Conservation (phyloP, 768 basidiomycete species). For the Mycena vulgaris region DNA sequence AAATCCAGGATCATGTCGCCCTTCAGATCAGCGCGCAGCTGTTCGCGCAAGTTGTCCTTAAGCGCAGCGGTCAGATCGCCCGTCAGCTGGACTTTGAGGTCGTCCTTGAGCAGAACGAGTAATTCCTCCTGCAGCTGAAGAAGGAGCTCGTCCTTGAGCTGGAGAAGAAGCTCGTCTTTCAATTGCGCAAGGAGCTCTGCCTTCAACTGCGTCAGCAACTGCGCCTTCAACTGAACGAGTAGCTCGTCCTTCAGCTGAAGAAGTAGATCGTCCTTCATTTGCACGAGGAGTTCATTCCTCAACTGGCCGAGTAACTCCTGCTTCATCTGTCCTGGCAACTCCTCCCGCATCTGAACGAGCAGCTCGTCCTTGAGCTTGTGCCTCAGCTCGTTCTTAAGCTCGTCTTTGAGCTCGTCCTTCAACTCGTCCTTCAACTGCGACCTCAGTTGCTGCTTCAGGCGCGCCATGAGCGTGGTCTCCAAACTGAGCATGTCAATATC, state of each 20-base stretch:
- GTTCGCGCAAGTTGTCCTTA: conserved; percentile 27
- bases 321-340: conserved; percentile 30
- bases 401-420: conserved; percentile 22
- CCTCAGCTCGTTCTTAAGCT: conserved; percentile 20
- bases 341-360: conserved; percentile 17
- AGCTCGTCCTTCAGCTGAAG: conserved; percentile 29
- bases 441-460: conserved; percentile 25
- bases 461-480: conserved; percentile 24
- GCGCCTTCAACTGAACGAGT: conserved; percentile 17
- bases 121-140: conserved; percentile 23
- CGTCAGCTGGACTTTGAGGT: conserved; percentile 27
- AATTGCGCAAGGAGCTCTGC: conserved; percentile 24
- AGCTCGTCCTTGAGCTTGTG: conserved; percentile 20
- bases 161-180: conserved; percentile 31
- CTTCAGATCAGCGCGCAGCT: conserved; percentile 37
- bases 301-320: conserved; percentile 27
- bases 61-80: conserved; percentile 32
- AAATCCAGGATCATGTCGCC: conserved; percentile 32
- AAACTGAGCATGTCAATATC: conserved; percentile 33
- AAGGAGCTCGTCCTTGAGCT: conserved; percentile 32
- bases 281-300: conserved; percentile 25
- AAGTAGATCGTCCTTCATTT: conserved; percentile 31
- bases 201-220: conserved; percentile 29
- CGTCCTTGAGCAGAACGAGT: conserved; percentile 27
- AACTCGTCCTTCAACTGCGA: conserved; percentile 28